Base-by-base conservation (phyloP, 2,329 filamentous ascomycete genomes). In the Cladosporium cucumerinum region DNA sequence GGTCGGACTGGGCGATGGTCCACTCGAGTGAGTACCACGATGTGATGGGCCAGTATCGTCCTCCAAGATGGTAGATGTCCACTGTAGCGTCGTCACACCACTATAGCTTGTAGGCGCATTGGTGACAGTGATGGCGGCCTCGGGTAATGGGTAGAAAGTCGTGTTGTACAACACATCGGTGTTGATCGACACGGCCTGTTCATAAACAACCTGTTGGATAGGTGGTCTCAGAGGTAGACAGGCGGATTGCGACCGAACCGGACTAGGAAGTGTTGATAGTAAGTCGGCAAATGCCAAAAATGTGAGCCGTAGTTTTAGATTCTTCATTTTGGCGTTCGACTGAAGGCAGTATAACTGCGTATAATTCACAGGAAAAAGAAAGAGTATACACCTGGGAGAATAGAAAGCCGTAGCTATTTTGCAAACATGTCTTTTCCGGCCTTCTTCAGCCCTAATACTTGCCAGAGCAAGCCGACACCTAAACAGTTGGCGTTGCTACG, bases 41-140 rank as follows among this genome's bases (percentile, higher is more conserved):
- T 52, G 7, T 30, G 49, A 52, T 30, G 16, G 8, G 49, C 49
- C 26, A 10, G 16, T 52, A 30, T 26, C 25, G 16, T n/a, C 6
- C 3, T 18, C 25, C 12, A 18, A 10, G 26, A 52, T 26, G 10
- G 66, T 65, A 6, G 64, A 59, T 2, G 72, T 73, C 68, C 71
- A 75, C 51, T 52, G 66, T 6, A 74, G 65, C 21, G 72, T 75
- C 12, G 72, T 72, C 16, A 75, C 64, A 8, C 58, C 68, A 36
- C 73, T 65, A 23, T 74, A 61, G 58, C 68, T 72, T 5, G 71
- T 75, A 2, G 73, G 73, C 5, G 73, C 73, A 64, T 74, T 70
- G 25, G 68, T 72, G 25, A 74, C 68, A 2, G 73, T 74, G 32
- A 75, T 66, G 1, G 66, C 67, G 7, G 67, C 67, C 34, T 69